Conservation (phyloP, 2,329 filamentous ascomycete species). For the Akanthomyces muscarius region DNA sequence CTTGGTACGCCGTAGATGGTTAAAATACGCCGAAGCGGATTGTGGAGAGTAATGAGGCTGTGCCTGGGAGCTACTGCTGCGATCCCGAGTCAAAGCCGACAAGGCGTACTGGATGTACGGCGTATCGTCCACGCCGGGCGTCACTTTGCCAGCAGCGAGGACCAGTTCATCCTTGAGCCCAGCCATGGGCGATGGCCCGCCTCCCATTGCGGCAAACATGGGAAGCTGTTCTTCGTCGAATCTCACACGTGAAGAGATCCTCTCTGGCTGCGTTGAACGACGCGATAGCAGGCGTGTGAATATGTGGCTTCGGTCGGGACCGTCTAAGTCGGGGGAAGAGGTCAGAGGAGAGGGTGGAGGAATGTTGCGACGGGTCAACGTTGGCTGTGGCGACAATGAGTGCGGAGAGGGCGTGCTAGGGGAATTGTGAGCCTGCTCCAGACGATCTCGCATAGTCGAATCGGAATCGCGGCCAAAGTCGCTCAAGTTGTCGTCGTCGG, state of each 20-base stretch:
- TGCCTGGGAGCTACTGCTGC: conserved; percentile 54
- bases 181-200: conserved; percentile 18
- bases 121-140: conserved; percentile 76
- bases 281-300: conserved; percentile 15
- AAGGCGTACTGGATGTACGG: conserved; percentile 89
- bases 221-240: conserved; percentile 39
- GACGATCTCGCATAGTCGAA: conserved; percentile 2
- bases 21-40: conserved; percentile 30
- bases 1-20: conserved; percentile 5
- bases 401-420: conserved; percentile 21
- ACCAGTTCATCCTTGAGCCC: conserved; percentile 50
- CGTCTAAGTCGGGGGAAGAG: conserved; percentile 12
- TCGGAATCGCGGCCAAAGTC: conserved; percentile 1
- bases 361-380: conserved; percentile 25
- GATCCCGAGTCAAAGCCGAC: conserved; percentile 75
- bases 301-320: conserved; percentile 15
- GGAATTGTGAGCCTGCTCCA: conserved; percentile 1
- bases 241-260: conserved; percentile 25
- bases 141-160: conserved; percentile 51
- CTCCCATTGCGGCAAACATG: conserved; percentile 34
- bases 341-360: conserved; percentile 1
- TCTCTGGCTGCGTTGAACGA: background rate
- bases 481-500: conserved; percentile 11
- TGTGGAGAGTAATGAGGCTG: conserved; percentile 47
- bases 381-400: conserved; percentile 35